Conservation (phyloP, 352 stramenopile species). For the Phytophthora gonapodyides region DNA sequence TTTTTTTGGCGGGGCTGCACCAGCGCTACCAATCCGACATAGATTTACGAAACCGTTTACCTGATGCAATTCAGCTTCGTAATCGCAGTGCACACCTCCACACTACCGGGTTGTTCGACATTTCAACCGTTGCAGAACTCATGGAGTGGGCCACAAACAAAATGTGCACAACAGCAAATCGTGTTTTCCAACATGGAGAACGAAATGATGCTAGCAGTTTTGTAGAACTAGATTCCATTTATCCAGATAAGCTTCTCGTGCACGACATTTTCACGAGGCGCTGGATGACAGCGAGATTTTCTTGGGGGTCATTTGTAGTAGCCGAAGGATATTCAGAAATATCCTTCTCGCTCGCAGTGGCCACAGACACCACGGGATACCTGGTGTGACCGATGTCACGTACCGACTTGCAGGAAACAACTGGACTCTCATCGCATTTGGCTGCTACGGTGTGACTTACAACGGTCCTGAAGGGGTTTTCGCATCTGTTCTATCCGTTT, state of each 20-base stretch:
- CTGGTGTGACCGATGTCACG: too few relatives aligned
- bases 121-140: background rate
- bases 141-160: background rate
- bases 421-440: constrained; percentile 1
- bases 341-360: too few relatives aligned
- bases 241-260: background rate
- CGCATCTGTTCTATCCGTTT: background rate
- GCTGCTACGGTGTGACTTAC: background rate
- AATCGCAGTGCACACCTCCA: background rate
- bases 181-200: background rate
- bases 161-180: background rate
- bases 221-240: background rate
- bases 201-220: background rate
- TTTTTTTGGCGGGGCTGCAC: background rate
- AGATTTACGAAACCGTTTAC: background rate
- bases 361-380: too few relatives aligned
- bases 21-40: background rate
- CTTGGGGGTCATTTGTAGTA: too few relatives aligned
- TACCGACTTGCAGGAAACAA: too few relatives aligned
- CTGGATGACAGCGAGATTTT: too few relatives aligned
- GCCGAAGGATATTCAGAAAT: too few relatives aligned
- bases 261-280: too few relatives aligned
- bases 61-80: background rate
- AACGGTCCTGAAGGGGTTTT: background rate
- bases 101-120: background rate